phyloP scores from a whole-genome alignment of 78 protist species.

The Planoprotostelium fungivorum region DNA sequence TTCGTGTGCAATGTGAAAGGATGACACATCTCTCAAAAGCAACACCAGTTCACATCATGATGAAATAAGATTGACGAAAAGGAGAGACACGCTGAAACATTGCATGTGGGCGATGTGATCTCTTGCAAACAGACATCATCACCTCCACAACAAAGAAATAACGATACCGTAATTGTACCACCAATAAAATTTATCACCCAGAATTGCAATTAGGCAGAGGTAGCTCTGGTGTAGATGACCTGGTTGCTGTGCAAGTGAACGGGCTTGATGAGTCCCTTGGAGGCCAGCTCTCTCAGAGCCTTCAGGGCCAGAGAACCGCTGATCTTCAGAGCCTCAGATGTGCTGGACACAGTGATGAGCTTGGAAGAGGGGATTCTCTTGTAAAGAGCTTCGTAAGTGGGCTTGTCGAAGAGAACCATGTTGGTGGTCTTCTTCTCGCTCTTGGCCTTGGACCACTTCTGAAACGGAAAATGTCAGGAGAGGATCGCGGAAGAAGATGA shows the following conservation, averaged over 20 bases:
- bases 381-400: conserved; percentile 62
- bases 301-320: conserved; percentile 85
- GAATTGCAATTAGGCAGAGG: background rate
- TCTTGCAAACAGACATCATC: no score
- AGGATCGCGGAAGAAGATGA: background rate
- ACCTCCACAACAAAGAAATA: no score
- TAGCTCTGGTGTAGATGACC: conserved; percentile 79
- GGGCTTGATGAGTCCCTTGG: conserved; percentile 75
- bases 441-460: conserved; percentile 90
- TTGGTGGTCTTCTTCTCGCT: conserved; percentile 83
- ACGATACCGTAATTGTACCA: no score
- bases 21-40: no score
- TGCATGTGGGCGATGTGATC: no score
- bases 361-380: conserved; percentile 73
- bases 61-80: no score
- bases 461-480: background rate
- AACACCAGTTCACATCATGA: no score
- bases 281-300: conserved; percentile 66
- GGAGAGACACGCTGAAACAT: no score
- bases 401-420: conserved; percentile 79
- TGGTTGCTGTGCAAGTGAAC: conserved; percentile 56
- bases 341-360: conserved; percentile 87
- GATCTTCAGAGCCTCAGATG: conserved; percentile 82
- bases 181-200: background rate
- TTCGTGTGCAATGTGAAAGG: no score